Conservation (phyloP, 495 filamentous ascomycete species). For the Penicillium nucicola region DNA sequence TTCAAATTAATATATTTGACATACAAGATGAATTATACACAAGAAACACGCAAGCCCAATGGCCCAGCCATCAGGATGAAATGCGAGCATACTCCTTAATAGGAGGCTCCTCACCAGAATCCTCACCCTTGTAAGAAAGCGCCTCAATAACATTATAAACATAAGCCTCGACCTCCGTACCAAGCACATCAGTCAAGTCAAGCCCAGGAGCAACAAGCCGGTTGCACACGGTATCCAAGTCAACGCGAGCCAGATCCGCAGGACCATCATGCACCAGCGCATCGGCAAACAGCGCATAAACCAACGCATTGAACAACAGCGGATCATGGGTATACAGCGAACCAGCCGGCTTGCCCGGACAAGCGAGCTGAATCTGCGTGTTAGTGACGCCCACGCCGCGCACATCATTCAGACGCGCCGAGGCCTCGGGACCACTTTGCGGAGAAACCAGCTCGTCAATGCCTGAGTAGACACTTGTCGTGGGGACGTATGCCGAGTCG, state of each 20-base stretch:
- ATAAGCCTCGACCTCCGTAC: background rate
- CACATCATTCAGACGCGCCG: slow-evolving; percentile 30
- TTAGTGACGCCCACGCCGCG: slow-evolving; percentile 35
- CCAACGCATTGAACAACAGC: background rate
- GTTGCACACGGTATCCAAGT: background rate
- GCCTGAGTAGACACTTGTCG: slow-evolving; percentile 37
- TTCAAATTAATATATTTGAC: too few species aligned
- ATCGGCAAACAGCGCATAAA: background rate
- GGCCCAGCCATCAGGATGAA: too few species aligned
- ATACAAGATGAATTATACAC: too few species aligned
- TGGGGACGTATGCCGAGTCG: slow-evolving; percentile 42
- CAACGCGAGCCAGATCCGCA: background rate
- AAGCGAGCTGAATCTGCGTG: slow-evolving; percentile 36
- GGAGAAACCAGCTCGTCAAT: slow-evolving; percentile 44
- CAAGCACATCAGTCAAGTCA: background rate
- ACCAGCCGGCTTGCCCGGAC: slow-evolving; percentile 30
- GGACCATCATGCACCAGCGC: background rate
- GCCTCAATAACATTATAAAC: background rate
- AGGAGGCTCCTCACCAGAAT: background rate
- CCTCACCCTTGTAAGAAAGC: background rate
- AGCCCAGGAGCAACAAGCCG: background rate
- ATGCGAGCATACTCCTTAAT: background rate
- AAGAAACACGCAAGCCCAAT: too few species aligned
- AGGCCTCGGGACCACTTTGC: slow-evolving; percentile 34
- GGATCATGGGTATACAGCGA: slow-evolving; percentile 31